These are phyloP conservation scores for Xylaria scruposa DNA, from an alignment of 495 filamentous ascomycete species.

Conservation along the genomic window DNA sequence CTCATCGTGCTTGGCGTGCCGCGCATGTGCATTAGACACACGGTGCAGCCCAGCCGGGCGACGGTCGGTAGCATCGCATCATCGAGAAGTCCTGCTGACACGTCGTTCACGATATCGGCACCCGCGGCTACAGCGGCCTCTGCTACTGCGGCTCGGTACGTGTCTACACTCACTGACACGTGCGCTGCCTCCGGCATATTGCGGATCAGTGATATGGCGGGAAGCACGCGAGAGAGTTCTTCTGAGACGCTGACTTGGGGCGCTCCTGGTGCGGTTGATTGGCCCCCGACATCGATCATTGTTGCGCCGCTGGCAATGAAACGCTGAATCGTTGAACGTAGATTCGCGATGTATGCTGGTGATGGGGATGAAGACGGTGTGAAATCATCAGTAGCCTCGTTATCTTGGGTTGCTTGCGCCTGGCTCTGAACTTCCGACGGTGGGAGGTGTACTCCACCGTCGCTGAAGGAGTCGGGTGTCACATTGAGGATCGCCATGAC, in stretches of 20 bases:
- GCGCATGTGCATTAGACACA: constrained; percentile 96
- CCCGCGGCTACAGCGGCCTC: constrained; percentile 78
- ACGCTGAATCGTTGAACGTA: constrained; percentile 53
- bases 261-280: constrained; percentile 84
- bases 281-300: constrained; percentile 91
- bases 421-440: constrained; percentile 32
- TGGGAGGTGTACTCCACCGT: constrained; percentile 71
- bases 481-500: constrained; percentile 96
- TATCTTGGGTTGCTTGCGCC: not conserved
- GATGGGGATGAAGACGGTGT: constrained; percentile 29
- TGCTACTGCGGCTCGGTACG: constrained; percentile 89
- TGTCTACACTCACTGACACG: constrained; percentile 85
- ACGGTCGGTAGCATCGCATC: constrained; percentile 81
- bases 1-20: constrained; percentile 87
- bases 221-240: constrained; percentile 79
- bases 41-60: constrained; percentile 77
- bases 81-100: constrained; percentile 84
- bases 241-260: constrained; percentile 68
- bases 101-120: constrained; percentile 94
- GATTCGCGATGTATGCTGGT: constrained; percentile 39
- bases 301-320: constrained; percentile 73
- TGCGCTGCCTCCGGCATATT: constrained; percentile 64
- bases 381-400: not conserved
- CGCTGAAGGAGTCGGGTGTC: constrained; percentile 97
- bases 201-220: constrained; percentile 76